These are phyloP conservation scores for Stipa capillata DNA, from an alignment of 176 grass and related monocot genomes.

Conservation along the genomic window DNA sequence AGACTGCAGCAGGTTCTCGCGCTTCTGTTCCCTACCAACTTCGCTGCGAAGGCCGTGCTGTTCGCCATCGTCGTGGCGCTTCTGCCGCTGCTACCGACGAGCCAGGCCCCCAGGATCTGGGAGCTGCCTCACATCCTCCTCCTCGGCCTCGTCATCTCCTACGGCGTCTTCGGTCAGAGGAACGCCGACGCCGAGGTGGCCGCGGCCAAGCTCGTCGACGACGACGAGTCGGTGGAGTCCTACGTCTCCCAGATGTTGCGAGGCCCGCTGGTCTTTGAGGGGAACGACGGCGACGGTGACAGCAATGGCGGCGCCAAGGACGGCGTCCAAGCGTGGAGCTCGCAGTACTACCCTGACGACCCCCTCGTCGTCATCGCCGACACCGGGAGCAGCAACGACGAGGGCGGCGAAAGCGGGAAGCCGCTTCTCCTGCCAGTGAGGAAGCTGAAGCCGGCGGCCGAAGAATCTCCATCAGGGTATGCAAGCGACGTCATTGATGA, in stretches of 20 bases:
- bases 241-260: slow-evolving; percentile 58
- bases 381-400: background rate
- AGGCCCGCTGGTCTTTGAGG: slow-evolving; percentile 33
- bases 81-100: slow-evolving; percentile 45
- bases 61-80: slow-evolving; percentile 52
- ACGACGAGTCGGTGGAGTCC: slow-evolving; percentile 34
- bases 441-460: slow-evolving; percentile 33
- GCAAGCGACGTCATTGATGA: background rate
- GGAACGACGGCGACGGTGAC: background rate
- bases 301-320: background rate
- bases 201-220: background rate
- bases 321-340: slow-evolving; percentile 53
- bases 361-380: slow-evolving; percentile 42
- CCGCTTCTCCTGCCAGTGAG: slow-evolving; percentile 49
- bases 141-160: slow-evolving; percentile 70
- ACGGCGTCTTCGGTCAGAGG: slow-evolving; percentile 71
- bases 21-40: slow-evolving; percentile 42
- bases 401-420: background rate
- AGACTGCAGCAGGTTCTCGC: slow-evolving; percentile 16
- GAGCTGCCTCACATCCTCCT: slow-evolving; percentile 70
- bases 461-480: background rate
- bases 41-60: slow-evolving; percentile 46
- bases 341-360: slow-evolving; percentile 30
- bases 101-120: slow-evolving; percentile 49
- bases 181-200: slow-evolving; percentile 28